Evolutionary conservation across 2,329 filamentous ascomycete species (phyloP).

Genomic region (Sclerotiophoma versabilis): DNA sequence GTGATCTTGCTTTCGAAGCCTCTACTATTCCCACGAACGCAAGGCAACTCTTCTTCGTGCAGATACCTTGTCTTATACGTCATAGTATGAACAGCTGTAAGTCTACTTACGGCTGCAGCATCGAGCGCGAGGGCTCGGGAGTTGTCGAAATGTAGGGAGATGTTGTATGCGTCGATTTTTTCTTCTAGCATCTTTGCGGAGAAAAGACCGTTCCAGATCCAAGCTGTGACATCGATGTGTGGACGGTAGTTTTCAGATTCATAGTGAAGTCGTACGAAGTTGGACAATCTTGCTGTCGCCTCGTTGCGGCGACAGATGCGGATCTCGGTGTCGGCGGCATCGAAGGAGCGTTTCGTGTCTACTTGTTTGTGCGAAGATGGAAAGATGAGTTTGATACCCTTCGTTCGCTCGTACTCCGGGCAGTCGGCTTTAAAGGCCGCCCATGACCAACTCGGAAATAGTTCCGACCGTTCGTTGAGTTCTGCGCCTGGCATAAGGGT

Average conservation of each 20-base stretch:
- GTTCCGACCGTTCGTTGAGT: neutral
- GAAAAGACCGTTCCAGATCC: neutral
- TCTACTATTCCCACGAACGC: neutral
- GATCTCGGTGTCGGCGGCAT: neutral
- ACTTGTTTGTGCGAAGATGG: neutral
- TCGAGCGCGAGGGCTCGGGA: neutral
- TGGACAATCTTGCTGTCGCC: neutral
- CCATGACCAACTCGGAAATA: constrained; percentile 4
- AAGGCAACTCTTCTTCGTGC: neutral
- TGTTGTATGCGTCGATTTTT: neutral
- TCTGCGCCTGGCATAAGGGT: neutral
- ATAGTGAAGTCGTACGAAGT: neutral
- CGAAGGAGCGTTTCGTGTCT: neutral
- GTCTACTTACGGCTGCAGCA: neutral
- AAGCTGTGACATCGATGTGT: neutral
- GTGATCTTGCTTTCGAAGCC: neutral
- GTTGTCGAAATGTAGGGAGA: neutral
- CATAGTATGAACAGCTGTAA: neutral
- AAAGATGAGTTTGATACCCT: constrained; percentile 2
- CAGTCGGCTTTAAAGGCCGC: constrained; percentile 3
- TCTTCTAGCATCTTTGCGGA: neutral
- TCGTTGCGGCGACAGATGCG: neutral
- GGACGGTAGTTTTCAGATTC: neutral
- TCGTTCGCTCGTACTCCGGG: neutral
- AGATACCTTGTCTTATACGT: neutral